A percentile compares a stretch with the other conserved stretches of the same genome.
Conservation (phyloP, 1,284 basidiomycete genomes). For the Trichosporon ovoides region DNA sequence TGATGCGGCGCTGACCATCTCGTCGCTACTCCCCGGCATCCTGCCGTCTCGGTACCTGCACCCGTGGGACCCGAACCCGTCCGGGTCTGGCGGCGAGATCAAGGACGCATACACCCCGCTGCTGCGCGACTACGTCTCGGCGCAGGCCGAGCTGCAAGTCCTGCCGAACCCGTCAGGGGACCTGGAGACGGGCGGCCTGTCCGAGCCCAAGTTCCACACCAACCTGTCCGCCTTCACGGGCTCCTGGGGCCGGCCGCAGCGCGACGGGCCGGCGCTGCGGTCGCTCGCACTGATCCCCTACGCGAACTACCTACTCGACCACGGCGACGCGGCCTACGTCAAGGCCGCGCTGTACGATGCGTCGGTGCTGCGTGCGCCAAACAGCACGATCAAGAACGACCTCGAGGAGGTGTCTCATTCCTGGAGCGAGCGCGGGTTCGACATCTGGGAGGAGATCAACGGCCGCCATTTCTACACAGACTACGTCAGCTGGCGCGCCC, state of each 20-base stretch:
- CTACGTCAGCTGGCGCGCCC: constrained; percentile 42
- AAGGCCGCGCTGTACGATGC: constrained; percentile 43
- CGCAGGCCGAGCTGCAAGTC: constrained; percentile 48
- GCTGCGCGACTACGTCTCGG: constrained; percentile 33
- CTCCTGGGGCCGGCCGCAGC: constrained; percentile 52
- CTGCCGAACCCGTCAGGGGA: constrained; percentile 49
- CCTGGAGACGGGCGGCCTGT: constrained; percentile 50
- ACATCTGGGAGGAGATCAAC: constrained; percentile 48
- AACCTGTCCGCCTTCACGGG: constrained; percentile 47
- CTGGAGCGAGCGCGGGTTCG: constrained; percentile 47
- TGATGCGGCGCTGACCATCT: constrained; percentile 48
- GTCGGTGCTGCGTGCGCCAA: constrained; percentile 11
- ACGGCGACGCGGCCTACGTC: constrained; percentile 45
- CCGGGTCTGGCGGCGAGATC: not conserved
- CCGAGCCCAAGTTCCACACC: constrained; percentile 55
- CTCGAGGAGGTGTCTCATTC: constrained; percentile 50
- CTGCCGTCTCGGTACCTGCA: constrained; percentile 22
- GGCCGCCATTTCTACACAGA: constrained; percentile 52
- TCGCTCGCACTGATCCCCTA: constrained; percentile 49
- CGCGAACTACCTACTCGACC: constrained; percentile 48
- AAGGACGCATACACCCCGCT: constrained; percentile 4
- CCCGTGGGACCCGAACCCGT: constrained; percentile 20
- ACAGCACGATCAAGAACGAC: constrained; percentile 52
- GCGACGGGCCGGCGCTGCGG: constrained; percentile 53
- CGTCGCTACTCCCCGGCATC: constrained; percentile 35